A percentile compares a stretch with the other conserved stretches of the same genome.
Conservation (phyloP, 2,329 filamentous ascomycete genomes). For the Hirsutella thompsonii region DNA sequence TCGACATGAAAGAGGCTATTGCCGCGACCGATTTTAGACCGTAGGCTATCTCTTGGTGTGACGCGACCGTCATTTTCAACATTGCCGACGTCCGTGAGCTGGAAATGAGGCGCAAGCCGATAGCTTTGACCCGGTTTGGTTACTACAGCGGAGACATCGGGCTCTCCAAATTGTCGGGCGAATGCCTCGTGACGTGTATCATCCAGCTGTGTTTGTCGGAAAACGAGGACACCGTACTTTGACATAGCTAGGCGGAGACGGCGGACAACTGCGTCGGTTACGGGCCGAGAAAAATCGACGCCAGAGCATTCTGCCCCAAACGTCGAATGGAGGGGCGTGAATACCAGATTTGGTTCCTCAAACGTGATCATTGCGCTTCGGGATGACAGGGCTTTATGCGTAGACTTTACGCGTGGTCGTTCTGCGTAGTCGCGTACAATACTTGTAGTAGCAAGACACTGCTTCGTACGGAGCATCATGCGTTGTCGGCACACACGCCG, state of each 20-base stretch:
- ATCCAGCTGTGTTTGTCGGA: neutral
- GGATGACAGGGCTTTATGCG: too few relatives aligned
- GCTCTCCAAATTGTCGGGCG: constrained; percentile 1
- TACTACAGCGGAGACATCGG: neutral
- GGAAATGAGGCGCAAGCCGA: neutral
- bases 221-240: constrained; percentile 1
- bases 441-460: too few relatives aligned
- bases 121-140: neutral
- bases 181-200: neutral
- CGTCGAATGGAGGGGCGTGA: neutral
- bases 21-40: neutral
- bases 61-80: neutral
- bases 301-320: constrained; percentile 1
- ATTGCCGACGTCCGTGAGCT: constrained; percentile 1
- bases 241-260: neutral
- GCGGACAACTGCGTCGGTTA: neutral
- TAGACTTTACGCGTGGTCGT: too few relatives aligned
- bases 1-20: constrained; percentile 1
- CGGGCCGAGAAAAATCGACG: neutral
- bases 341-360: too few relatives aligned
- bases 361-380: too few relatives aligned
- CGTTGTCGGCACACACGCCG: too few relatives aligned
- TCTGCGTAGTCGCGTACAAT: too few relatives aligned
- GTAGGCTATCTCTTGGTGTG: neutral
- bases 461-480: too few relatives aligned